These are phyloP conservation scores for Ceratocystis eucalypticola DNA, from an alignment of 2,329 filamentous ascomycete genomes.

Conservation along the genomic window DNA sequence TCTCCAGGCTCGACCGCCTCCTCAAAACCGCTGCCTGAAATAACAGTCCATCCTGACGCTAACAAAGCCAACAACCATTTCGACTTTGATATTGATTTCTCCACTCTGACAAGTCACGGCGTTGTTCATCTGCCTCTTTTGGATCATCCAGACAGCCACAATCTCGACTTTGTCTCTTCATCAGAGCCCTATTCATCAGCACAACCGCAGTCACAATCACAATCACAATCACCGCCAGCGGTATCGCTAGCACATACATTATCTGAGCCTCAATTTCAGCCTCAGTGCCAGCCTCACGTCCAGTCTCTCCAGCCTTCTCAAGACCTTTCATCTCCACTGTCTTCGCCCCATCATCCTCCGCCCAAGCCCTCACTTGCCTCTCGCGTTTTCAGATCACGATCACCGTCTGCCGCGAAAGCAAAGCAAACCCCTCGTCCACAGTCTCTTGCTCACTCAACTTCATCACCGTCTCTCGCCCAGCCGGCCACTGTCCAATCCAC, in stretches of 20 bases:
- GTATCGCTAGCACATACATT: constrained; percentile 9
- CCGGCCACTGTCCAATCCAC: constrained; percentile 24
- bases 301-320: background rate
- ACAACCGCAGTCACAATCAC: background rate
- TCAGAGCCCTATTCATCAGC: background rate
- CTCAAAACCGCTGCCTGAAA: background rate
- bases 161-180: background rate
- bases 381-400: constrained; percentile 18
- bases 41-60: background rate
- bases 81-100: constrained; percentile 6
- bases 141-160: constrained; percentile 8
- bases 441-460: constrained; percentile 22
- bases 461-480: constrained; percentile 18
- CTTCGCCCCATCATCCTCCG: background rate
- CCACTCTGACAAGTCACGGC: constrained; percentile 3
- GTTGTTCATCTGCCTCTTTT: constrained; percentile 14
- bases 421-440: constrained; percentile 20
- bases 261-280: background rate
- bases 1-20: background rate
- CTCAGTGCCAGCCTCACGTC: background rate
- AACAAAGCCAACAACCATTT: background rate
- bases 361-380: constrained; percentile 13
- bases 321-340: background rate
- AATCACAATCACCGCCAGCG: constrained; percentile 17
- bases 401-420: constrained; percentile 21